Percentiles rank a stretch among this genome's conserved stretches.
Evolutionary conservation across 2,329 filamentous ascomycete genomes (phyloP).

Genomic region (Xylaria sp.): DNA sequence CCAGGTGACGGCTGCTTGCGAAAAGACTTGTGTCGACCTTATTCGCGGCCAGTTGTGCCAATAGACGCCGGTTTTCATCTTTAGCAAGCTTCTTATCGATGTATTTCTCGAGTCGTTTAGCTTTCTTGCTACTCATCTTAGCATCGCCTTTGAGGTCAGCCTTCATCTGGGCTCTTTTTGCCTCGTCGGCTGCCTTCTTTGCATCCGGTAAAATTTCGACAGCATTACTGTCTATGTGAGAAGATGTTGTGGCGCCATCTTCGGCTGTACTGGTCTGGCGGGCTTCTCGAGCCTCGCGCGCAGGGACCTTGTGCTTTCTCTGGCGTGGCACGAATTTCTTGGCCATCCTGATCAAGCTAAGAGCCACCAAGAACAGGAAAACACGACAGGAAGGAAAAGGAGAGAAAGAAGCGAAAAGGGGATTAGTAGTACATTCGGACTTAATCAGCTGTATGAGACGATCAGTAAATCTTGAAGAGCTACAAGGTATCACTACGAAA

Average conservation of each 20-base stretch:
- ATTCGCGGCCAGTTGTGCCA: constrained; percentile 82
- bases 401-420: constrained; percentile 32
- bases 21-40: constrained; percentile 87
- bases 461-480: constrained; percentile 10
- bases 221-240: constrained; percentile 64
- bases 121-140: constrained; percentile 73
- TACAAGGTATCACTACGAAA: constrained; percentile 38
- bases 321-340: constrained; percentile 71
- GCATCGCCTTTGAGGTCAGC: constrained; percentile 63
- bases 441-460: constrained; percentile 15
- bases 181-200: constrained; percentile 58
- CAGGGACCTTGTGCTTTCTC: constrained; percentile 75
- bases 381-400: background rate
- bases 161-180: constrained; percentile 66
- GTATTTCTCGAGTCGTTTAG: constrained; percentile 74
- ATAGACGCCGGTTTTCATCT: constrained; percentile 86
- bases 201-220: constrained; percentile 61
- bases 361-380: background rate
- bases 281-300: constrained; percentile 70
- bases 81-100: constrained; percentile 92
- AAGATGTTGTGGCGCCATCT: constrained; percentile 51
- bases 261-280: constrained; percentile 54
- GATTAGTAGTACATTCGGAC: background rate
- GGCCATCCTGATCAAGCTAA: constrained; percentile 54
- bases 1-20: constrained; percentile 80